Percentiles rank a stretch among this genome's conserved stretches.
phyloP scores from a whole-genome alignment of 179 eudicot genomes.

The Actinidia arguta region DNA sequence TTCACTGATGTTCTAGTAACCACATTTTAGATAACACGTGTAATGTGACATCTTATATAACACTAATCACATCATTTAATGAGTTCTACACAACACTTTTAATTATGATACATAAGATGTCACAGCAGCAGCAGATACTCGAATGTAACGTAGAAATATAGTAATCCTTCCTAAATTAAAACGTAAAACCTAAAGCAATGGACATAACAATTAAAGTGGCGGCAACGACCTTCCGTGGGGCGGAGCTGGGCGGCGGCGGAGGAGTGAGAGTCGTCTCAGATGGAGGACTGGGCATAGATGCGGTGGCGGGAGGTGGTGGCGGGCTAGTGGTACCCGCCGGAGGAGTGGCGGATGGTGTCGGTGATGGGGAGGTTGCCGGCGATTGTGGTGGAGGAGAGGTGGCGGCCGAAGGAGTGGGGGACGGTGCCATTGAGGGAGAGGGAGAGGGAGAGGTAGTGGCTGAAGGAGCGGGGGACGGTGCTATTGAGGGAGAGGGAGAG shows the following conservation, averaged over 20 bases:
- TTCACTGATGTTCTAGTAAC: too few relatives aligned
- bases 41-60: too few relatives aligned
- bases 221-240: slow-evolving; percentile 2
- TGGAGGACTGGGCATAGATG: not conserved
- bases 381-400: not conserved
- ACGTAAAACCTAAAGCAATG: slow-evolving; percentile 5
- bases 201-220: not conserved
- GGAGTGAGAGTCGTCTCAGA: not conserved
- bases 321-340: slow-evolving; percentile 15
- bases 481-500: too few relatives aligned
- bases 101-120: too few relatives aligned
- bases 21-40: too few relatives aligned
- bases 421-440: not conserved
- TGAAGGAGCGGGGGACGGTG: too few relatives aligned
- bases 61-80: too few relatives aligned
- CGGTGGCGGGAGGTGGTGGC: slow-evolving; percentile 5
- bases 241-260: slow-evolving; percentile 22
- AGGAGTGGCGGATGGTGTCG: slow-evolving; percentile 21
- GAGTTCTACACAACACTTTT: too few relatives aligned
- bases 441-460: not conserved
- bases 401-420: not conserved
- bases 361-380: slow-evolving; percentile 4
- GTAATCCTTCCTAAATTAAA: not conserved
- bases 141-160: too few relatives aligned
- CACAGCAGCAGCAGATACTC: too few relatives aligned